Conservation (phyloP, 1,284 basidiomycete genomes). For the Pyrrhoderma noxium region DNA sequence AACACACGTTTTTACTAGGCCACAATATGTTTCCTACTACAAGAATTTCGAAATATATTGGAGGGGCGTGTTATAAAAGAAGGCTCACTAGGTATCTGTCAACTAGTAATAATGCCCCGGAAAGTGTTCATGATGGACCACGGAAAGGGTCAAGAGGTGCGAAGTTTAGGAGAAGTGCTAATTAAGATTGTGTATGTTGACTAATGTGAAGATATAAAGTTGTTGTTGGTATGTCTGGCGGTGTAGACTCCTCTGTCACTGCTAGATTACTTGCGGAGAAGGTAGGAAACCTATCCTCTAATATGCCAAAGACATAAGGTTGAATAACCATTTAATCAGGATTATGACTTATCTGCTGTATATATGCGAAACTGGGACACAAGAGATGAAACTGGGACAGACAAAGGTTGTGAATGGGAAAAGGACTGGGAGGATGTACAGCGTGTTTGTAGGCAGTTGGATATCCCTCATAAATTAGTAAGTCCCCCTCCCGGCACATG, state of each 20-base stretch:
- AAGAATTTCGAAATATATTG: too few species aligned
- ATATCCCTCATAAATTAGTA: constrained; percentile 63
- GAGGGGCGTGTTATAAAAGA: too few species aligned
- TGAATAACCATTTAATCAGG: constrained; percentile 36
- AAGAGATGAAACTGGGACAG: constrained; percentile 60
- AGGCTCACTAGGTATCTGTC: too few species aligned
- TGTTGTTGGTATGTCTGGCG: constrained; percentile 90
- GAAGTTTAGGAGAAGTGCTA: too few species aligned
- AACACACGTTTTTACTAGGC: too few species aligned
- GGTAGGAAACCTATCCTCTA: constrained; percentile 31
- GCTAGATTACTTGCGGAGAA: constrained; percentile 67
- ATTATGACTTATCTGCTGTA: constrained; percentile 77
- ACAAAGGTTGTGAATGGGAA: constrained; percentile 89
- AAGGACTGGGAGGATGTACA: constrained; percentile 91
- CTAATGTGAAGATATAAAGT: constrained; percentile 38
- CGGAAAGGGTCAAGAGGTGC: constrained; percentile 30
- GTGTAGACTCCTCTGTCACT: constrained; percentile 89
- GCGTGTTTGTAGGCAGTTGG: constrained; percentile 63
- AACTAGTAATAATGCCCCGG: too few species aligned
- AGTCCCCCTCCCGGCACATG: constrained; percentile 18
- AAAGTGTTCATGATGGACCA: constrained; percentile 22
- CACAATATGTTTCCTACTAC: too few species aligned
- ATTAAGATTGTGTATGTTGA: too few species aligned
- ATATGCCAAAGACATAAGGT: not conserved
- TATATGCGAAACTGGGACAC: constrained; percentile 97